Evolutionary conservation across 306 rosid genomes (phyloP).

Genomic region (Abrus precatorius): DNA sequence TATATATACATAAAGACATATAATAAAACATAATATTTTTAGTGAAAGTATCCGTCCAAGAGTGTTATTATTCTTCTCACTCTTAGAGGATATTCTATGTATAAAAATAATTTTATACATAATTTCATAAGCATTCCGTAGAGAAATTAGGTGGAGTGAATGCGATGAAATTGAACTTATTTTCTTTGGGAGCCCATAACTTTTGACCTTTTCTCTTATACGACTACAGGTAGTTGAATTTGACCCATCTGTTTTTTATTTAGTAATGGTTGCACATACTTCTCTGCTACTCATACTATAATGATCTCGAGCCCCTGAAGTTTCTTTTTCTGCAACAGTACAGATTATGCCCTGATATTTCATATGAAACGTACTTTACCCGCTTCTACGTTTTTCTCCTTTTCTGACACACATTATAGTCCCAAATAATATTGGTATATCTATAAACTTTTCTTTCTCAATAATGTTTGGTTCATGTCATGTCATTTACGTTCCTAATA

Average conservation of each 20-base stretch:
- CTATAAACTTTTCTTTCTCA: no score
- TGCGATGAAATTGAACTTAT: neutral
- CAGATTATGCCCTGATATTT: neutral
- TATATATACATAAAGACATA: no score
- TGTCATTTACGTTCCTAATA: no score
- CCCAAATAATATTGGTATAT: no score
- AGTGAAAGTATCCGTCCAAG: no score
- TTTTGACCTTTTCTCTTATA: neutral
- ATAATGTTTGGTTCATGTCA: no score
- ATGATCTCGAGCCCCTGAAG: neutral
- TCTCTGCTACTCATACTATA: neutral
- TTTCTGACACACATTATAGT: no score
- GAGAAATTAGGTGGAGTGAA: neutral
- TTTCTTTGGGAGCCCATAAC: neutral
- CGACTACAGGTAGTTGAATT: neutral
- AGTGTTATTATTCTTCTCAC: no score
- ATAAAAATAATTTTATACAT: no score
- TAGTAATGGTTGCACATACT: neutral
- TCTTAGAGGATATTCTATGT: no score
- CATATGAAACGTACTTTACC: neutral
- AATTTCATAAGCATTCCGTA: neutral
- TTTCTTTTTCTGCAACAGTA: neutral
- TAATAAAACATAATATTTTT: no score
- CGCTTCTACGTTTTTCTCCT: no score
- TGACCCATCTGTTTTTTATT: neutral